These are phyloP conservation scores for Tolypocladium cylindrosporum DNA, from an alignment of 2,329 filamentous ascomycete genomes.

Conservation along the genomic window DNA sequence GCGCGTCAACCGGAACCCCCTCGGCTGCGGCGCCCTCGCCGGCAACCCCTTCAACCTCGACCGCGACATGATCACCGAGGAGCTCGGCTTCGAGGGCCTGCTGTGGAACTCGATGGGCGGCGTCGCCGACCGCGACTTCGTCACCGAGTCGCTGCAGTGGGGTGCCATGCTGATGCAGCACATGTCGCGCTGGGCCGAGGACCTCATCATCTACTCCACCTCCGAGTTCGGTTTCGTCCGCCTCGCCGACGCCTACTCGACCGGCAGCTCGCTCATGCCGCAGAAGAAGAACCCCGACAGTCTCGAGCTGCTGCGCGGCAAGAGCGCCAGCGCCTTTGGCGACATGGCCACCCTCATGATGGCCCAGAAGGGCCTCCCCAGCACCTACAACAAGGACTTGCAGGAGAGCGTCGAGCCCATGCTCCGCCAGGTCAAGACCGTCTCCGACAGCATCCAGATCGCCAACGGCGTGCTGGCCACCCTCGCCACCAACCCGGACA, in stretches of 20 bases:
- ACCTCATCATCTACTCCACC: constrained; percentile 74
- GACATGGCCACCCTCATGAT: constrained; percentile 71
- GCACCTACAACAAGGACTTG: constrained; percentile 86
- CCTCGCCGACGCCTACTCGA: constrained; percentile 71
- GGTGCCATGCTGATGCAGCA: constrained; percentile 68
- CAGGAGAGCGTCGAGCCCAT: constrained; percentile 83
- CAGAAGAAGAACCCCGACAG: constrained; percentile 59
- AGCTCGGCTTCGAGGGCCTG: constrained; percentile 69
- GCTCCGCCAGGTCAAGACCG: constrained; percentile 73
- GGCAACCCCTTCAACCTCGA: constrained; percentile 74
- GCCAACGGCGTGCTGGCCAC: constrained; percentile 72
- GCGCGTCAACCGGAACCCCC: constrained; percentile 62
- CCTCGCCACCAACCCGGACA: constrained; percentile 56
- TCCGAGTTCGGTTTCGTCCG: constrained; percentile 68
- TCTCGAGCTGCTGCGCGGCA: constrained; percentile 63
- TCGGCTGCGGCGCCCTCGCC: constrained; percentile 68
- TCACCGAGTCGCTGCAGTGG: constrained; percentile 76
- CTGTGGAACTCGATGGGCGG: constrained; percentile 70
- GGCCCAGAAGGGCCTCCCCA: constrained; percentile 61
- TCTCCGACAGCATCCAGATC: constrained; percentile 73
- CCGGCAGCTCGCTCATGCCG: constrained; percentile 68
- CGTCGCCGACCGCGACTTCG: constrained; percentile 71
- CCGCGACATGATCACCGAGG: constrained; percentile 20
- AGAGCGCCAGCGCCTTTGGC: constrained; percentile 66
- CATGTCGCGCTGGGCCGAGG: constrained; percentile 72